Evolutionary conservation across 2,329 filamentous ascomycete genomes (phyloP), one percentile per base, ranked within the genome.

Genomic region (Pseudocercospora crystallina): DNA sequence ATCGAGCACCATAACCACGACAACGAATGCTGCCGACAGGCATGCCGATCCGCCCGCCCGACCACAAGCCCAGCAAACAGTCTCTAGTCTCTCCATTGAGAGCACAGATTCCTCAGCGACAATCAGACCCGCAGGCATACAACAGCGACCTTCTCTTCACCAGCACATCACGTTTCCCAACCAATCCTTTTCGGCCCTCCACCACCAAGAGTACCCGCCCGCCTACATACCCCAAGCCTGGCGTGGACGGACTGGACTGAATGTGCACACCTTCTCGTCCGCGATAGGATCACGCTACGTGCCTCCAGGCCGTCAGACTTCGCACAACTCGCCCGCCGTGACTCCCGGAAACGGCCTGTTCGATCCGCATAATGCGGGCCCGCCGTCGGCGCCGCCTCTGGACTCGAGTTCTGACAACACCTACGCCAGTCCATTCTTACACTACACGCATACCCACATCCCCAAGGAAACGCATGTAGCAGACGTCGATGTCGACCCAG

Each of bases 401-500:
- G 36, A 65, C 59, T 44, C 48, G 33, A 57, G 63, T 62, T 56
- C 38, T 65, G 51, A 65, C 63, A 53, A 47, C 20, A 72, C 69
- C 39, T 78, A 78, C 58, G 70, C 76, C 14, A 76, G 71, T 56
- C 76, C 76, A 0, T 78, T 75, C 60, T 66, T 79, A 41, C 76
- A 79, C 57, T 72, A 72, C 56, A 75, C 72, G 13, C 76, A 78
- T 45, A 60, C 73, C 13, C 74, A 77, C 58, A 69, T 70, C n/a
- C 76, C 76, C 30, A 78, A 77, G 61, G 76, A 78, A 47, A 96
- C 92, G 8, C 89, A 96, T 72, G 90, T 91, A 57, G 91, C 89
- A 46, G 85, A 91, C 64, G 89, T 96, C 61, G 92, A 97, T 65
- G 85, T 91, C 56, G 90, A 97, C 70, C 82, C 82, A 47, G 80